Conservation (phyloP, 495 filamentous ascomycete species). For the Entonaema liquescens region DNA sequence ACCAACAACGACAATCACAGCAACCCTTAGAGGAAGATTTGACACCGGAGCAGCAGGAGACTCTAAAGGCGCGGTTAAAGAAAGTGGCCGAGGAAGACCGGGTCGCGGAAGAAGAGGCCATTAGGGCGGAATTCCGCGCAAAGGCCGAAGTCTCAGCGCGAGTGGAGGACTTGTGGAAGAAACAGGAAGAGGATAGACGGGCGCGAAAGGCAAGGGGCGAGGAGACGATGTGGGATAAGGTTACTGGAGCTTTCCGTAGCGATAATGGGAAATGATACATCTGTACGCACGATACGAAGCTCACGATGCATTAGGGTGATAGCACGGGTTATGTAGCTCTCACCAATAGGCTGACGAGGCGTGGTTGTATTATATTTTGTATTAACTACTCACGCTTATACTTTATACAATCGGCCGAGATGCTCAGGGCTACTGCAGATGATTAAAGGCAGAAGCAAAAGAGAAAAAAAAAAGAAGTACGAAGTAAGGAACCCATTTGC, state of each 20-base stretch:
- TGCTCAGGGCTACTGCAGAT: too few species aligned
- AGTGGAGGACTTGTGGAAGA: constrained; percentile 63
- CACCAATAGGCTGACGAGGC: background rate
- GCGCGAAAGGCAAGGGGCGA: constrained; percentile 68
- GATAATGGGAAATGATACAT: constrained; percentile 20
- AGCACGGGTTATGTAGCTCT: background rate
- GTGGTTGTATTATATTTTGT: constrained; percentile 13
- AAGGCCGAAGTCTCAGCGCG: constrained; percentile 63
- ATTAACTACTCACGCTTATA: background rate
- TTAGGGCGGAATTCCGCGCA: constrained; percentile 67
- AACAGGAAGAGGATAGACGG: constrained; percentile 64
- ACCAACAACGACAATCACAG: constrained; percentile 10
- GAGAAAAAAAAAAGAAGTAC: too few species aligned
- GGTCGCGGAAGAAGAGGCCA: constrained; percentile 70
- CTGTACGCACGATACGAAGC: background rate
- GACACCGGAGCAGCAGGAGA: constrained; percentile 47
- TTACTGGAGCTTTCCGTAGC: constrained; percentile 43
- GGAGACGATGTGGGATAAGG: constrained; percentile 60
- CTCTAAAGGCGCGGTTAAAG: constrained; percentile 64
- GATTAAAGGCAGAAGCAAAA: too few species aligned
- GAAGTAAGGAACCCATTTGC: background rate
- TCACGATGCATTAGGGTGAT: background rate
- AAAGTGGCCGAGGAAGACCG: constrained; percentile 69
- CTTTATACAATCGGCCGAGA: background rate
- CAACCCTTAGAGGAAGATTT: constrained; percentile 37